Evolutionary conservation across 805 yeast genomes (phyloP), one percentile per base, ranked within the genome.

Genomic region (Suhomyces canberraensis): DNA sequence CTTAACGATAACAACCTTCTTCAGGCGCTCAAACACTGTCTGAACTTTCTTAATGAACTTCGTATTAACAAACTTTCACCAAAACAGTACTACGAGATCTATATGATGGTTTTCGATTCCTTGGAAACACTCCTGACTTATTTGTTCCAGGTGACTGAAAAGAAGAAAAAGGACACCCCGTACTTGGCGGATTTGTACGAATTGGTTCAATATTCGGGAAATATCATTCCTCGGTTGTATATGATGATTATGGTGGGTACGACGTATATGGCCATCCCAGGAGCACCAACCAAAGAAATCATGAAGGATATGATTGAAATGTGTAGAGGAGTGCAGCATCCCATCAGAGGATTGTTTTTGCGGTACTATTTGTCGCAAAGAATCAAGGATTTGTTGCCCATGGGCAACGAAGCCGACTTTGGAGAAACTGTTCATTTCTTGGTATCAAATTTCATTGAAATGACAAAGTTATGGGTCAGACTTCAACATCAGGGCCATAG

Each of bases 391-490:
- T 62, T 76, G 44, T 59, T 82, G 39, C 84, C 85, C 7, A 44
- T 68, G 33, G 37, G 49, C 8, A 57, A 45, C 22, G 50, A 47
- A 19, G 54, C 25, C 48, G 76, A 75, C 47, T 65, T 82, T 33
- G 66, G 74, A 32, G 89, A 83, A 44, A 79, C 90, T 2, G 83
- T 88, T 28, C 79, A 81, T 40, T 91, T 90, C 53, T 76, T 90
- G 24, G 73, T 87, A 35, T 78, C 86, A 14, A 93, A 93, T 58
- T 93, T 93, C 58, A 80, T 91, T 39, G 98, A 93, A 58, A 93
- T 93, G 98, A 93, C 93, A 66, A 93, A 93, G 60, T 70, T 93
- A 31, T 93, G 98, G 98, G 98, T 93, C 3, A 75, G 98, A 35
- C 68, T 90, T 46, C 98, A 91, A 62, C 96, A 90, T 57, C 96